A percentile compares a stretch with the other conserved stretches of the same genome.
Conservation (phyloP, 1,139 yeast species). For the Yamadazyma jaroonii region DNA sequence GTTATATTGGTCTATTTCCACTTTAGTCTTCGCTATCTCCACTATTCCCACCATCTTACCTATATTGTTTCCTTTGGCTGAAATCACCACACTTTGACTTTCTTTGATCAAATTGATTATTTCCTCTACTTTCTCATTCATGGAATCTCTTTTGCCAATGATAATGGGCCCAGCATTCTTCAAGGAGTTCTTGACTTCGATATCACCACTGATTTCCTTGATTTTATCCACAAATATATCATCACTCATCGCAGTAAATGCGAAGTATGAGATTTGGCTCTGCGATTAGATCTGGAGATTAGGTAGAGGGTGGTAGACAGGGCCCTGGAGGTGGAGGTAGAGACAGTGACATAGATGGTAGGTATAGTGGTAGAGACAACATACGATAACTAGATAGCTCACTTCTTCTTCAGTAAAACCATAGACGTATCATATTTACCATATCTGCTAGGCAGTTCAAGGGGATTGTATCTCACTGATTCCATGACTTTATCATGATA, state of each 20-base stretch:
- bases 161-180: constrained; percentile 7
- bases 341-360: no score
- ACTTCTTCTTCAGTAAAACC: constrained; percentile 11
- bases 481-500: constrained; percentile 23
- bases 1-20: constrained; percentile 11
- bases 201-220: neutral
- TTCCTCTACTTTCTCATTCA: constrained; percentile 11
- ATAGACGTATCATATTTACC: constrained; percentile 27
- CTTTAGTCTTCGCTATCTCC: constrained; percentile 13
- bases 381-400: no score
- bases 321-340: no score
- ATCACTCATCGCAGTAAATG: neutral
- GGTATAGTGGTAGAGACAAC: no score
- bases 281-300: no score
- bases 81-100: constrained; percentile 7
- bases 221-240: neutral
- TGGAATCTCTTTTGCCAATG: constrained; percentile 12
- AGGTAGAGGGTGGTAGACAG: no score
- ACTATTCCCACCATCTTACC: constrained; percentile 13
- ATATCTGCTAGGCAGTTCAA: constrained; percentile 21
- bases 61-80: constrained; percentile 10
- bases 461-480: constrained; percentile 18
- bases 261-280: no score
- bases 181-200: neutral
- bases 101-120: constrained; percentile 5